Conservation (phyloP, 208 protist species). For the Porcisia hertigi region DNA sequence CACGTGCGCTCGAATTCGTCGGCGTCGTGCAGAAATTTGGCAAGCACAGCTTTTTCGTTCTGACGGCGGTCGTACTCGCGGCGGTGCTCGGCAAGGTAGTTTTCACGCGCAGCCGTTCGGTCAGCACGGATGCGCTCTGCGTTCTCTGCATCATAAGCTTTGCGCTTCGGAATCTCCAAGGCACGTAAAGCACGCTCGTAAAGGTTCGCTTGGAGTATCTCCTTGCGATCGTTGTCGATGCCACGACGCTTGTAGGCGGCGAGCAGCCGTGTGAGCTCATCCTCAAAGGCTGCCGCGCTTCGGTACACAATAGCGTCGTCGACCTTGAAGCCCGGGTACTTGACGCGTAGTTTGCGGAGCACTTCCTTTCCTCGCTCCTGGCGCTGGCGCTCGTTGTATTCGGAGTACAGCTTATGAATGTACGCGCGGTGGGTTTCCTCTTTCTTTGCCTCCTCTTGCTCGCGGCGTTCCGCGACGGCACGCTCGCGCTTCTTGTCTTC, state of each 20-base stretch:
- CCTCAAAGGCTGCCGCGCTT: slow-evolving; percentile 61
- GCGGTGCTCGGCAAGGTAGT: slow-evolving; percentile 77
- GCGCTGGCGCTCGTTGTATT: slow-evolving; percentile 62
- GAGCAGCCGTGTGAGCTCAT: slow-evolving; percentile 66
- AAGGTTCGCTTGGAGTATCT: slow-evolving; percentile 67
- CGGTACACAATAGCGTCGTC: slow-evolving; percentile 53
- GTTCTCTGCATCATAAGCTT: slow-evolving; percentile 48
- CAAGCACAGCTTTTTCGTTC: slow-evolving; percentile 57
- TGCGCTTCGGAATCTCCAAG: slow-evolving; percentile 72
- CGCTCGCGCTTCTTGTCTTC: slow-evolving; percentile 42
- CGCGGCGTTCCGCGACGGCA: slow-evolving; percentile 40
- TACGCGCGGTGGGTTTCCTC: slow-evolving; percentile 42
- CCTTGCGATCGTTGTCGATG: slow-evolving; percentile 48
- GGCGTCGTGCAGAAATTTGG: slow-evolving; percentile 64
- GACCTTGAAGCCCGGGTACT: slow-evolving; percentile 75
- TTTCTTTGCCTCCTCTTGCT: slow-evolving; percentile 55
- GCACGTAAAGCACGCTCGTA: slow-evolving; percentile 73
- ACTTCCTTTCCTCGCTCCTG: slow-evolving; percentile 67
- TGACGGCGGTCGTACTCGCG: slow-evolving; percentile 79
- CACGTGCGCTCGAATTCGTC: slow-evolving; percentile 59
- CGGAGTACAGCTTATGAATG: slow-evolving; percentile 43
- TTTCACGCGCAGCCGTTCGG: slow-evolving; percentile 52
- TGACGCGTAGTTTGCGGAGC: slow-evolving; percentile 58
- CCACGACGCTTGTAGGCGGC: slow-evolving; percentile 19
- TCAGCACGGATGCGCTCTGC: slow-evolving; percentile 59